phyloP scores from a whole-genome alignment of 495 filamentous ascomycete genomes.

The Penicillium lagena region DNA sequence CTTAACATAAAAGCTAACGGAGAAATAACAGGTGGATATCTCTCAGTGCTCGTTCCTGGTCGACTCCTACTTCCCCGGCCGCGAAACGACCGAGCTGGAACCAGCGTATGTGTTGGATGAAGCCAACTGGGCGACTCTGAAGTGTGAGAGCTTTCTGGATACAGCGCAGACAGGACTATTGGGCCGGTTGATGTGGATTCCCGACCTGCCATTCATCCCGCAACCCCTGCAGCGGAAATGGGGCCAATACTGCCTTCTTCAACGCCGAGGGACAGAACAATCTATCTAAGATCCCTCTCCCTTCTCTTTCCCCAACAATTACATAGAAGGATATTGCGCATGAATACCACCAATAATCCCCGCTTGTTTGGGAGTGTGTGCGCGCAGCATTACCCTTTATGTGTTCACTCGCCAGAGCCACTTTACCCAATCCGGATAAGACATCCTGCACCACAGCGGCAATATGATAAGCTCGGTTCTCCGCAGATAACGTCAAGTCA shows the following conservation, averaged over 20 bases:
- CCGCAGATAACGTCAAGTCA: constrained; percentile 1
- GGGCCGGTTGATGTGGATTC: constrained; percentile 80
- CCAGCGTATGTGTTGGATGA: constrained; percentile 67
- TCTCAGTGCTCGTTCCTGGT: constrained; percentile 75
- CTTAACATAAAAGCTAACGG: constrained; percentile 2
- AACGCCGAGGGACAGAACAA: constrained; percentile 22
- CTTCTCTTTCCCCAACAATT: neutral
- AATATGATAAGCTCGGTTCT: constrained; percentile 14
- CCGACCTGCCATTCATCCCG: constrained; percentile 65
- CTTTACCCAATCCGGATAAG: constrained; percentile 18
- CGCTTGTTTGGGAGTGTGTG: neutral
- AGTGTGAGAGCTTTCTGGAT: constrained; percentile 77
- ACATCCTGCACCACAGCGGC: constrained; percentile 9
- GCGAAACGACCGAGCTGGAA: constrained; percentile 52
- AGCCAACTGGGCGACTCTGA: constrained; percentile 64
- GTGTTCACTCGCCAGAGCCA: neutral
- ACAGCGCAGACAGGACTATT: constrained; percentile 63
- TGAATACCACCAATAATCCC: neutral
- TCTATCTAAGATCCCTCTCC: constrained; percentile 4
- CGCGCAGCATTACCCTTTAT: neutral
- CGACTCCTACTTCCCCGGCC: constrained; percentile 72
- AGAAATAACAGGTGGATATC: constrained; percentile 52
- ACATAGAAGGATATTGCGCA: neutral
- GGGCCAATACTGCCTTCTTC: constrained; percentile 77
- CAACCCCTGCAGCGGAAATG: constrained; percentile 63